These are phyloP conservation scores for Myxozyma vanderwaltii DNA, from an alignment of 805 yeast species.

Conservation along the genomic window DNA sequence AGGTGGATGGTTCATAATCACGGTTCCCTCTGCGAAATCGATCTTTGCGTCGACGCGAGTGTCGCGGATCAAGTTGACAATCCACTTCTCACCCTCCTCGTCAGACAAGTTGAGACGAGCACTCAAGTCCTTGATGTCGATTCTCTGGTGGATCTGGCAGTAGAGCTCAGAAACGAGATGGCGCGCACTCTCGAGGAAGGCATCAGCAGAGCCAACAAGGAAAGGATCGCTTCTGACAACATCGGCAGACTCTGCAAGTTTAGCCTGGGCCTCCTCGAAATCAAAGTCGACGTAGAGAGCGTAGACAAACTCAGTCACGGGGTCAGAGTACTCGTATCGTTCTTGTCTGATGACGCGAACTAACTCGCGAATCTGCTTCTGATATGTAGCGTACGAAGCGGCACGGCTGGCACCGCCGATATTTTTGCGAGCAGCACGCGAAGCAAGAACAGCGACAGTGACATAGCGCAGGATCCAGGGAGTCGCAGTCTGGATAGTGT, in stretches of 20 bases:
- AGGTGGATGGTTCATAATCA: conserved; percentile 57
- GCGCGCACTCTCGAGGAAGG: conserved; percentile 52
- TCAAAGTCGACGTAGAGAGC: conserved; percentile 61
- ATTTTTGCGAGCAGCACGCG: conserved; percentile 37
- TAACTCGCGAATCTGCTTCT: conserved; percentile 60
- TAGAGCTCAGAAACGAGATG: conserved; percentile 56
- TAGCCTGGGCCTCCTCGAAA: conserved; percentile 54
- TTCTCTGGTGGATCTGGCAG: conserved; percentile 55
- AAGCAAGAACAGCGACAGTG: conserved; percentile 58
- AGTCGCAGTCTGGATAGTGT: conserved; percentile 68
- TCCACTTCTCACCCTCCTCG: conserved; percentile 56
- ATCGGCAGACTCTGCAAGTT: conserved; percentile 52
- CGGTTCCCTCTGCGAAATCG: conserved; percentile 54
- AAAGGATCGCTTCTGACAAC: conserved; percentile 61
- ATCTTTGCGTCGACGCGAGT: conserved; percentile 57
- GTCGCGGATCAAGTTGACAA: conserved; percentile 53
- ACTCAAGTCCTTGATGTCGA: conserved; percentile 52
- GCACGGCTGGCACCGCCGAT: conserved; percentile 36
- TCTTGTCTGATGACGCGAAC: conserved; percentile 62
- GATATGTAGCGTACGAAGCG: conserved; percentile 43
- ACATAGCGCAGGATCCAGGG: conserved; percentile 73
- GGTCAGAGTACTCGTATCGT: conserved; percentile 65
- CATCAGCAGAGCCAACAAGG: conserved; percentile 48
- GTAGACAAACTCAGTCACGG: conserved; percentile 59
- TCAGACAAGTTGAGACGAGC: conserved; percentile 48